These are phyloP conservation scores for Funneliformis caledonium DNA, from an alignment of 371 early-diverging fungal genomes.

Conservation along the genomic window DNA sequence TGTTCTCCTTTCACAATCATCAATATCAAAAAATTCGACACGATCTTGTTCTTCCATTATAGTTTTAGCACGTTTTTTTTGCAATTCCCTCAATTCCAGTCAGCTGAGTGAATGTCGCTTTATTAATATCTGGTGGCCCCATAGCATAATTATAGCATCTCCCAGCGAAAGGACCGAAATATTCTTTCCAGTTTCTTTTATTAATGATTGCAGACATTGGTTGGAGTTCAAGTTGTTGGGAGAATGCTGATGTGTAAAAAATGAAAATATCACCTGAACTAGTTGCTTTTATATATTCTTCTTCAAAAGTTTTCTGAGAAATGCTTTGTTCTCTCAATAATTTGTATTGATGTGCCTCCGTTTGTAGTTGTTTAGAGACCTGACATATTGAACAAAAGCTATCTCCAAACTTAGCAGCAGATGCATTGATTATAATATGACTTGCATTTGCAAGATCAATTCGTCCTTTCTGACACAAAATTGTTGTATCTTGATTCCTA, in stretches of 20 bases:
- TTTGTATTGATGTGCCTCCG: conserved; percentile 45
- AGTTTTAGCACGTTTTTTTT: no score
- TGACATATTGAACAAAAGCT: neutral
- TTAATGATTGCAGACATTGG: conserved; percentile 45
- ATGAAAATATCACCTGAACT: conserved; percentile 44
- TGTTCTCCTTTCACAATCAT: neutral
- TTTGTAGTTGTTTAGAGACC: neutral
- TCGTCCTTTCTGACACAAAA: neutral
- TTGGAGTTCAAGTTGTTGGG: conserved; percentile 6
- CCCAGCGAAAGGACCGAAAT: conserved; percentile 44
- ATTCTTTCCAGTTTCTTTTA: conserved; percentile 38
- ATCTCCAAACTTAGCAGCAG: neutral
- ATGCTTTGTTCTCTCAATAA: conserved; percentile 38
- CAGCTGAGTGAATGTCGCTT: neutral
- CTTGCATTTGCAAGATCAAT: neutral
- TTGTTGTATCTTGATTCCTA: neutral
- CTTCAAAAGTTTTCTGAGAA: conserved; percentile 34
- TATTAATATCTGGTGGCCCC: neutral
- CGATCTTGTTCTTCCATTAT: neutral
- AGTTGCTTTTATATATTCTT: conserved; percentile 43
- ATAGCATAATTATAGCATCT: conserved; percentile 24
- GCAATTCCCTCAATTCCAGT: neutral
- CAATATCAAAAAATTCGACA: neutral
- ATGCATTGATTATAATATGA: conserved; percentile 6
- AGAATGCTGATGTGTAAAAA: conserved; percentile 22